These are phyloP conservation scores for bread wheat (Triticum aestivum) DNA, from an alignment of 176 grass and related monocot species.

Conservation along the genomic window DNA sequence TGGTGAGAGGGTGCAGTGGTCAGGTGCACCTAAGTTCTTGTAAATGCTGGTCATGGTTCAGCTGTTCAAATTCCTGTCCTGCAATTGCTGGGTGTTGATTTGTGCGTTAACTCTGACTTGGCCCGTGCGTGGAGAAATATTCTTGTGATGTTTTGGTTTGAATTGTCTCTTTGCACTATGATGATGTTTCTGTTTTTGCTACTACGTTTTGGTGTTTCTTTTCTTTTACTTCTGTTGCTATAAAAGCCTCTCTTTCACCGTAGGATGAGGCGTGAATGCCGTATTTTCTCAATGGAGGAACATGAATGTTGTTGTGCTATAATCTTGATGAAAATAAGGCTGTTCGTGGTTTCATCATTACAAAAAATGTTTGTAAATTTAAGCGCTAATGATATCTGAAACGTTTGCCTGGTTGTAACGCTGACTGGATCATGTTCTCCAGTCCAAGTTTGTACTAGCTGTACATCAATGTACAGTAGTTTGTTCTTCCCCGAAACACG, in stretches of 20 bases:
- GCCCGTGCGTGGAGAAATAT: not conserved
- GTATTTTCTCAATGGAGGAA: not conserved
- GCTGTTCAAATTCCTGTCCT: constrained; percentile 2
- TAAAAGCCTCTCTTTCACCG: not conserved
- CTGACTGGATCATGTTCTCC: not conserved
- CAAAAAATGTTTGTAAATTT: not conserved
- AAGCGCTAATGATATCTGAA: too few species aligned
- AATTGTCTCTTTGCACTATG: not conserved
- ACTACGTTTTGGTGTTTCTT: not conserved
- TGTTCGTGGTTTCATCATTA: not conserved
- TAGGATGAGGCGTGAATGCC: not conserved
- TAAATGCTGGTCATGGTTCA: constrained; percentile 31
- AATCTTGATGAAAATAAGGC: not conserved
- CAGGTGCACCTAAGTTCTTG: constrained; percentile 25
- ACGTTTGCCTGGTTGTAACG: not conserved
- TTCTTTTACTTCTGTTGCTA: not conserved
- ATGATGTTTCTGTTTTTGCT: not conserved
- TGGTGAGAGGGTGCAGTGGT: constrained; percentile 27
- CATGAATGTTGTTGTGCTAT: not conserved
- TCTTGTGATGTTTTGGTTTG: not conserved
- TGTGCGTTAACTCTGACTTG: not conserved
- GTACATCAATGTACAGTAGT: too few species aligned
- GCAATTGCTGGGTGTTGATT: constrained; percentile 1
- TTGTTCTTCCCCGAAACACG: not conserved
- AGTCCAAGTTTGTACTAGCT: not conserved